A percentile compares a stretch with the other conserved stretches of the same genome.
These are phyloP conservation scores for Polytolypa hystricis DNA, from an alignment of 2,329 filamentous ascomycete genomes.

Conservation along the genomic window DNA sequence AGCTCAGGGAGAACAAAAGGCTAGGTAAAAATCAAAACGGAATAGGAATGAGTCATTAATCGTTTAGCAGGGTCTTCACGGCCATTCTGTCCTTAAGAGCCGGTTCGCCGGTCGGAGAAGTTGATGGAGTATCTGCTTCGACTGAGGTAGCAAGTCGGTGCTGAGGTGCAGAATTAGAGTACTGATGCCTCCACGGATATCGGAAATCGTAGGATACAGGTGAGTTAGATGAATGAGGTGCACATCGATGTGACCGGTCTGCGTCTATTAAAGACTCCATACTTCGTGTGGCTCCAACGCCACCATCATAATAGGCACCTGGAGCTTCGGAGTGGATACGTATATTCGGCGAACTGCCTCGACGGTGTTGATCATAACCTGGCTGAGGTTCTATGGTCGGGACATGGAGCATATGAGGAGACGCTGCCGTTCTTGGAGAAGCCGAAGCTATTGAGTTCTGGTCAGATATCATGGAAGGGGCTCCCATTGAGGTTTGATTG, in stretches of 20 bases:
- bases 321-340: slow-evolving; percentile 9
- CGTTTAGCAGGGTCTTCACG: no score
- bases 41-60: no score
- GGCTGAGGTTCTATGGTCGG: slow-evolving; percentile 37
- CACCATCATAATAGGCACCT: slow-evolving; percentile 3
- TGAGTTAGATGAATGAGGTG: background rate
- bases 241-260: slow-evolving; percentile 1
- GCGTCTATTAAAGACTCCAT: slow-evolving; percentile 4
- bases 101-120: no score
- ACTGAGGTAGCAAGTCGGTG: slow-evolving; percentile 6
- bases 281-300: slow-evolving; percentile 1
- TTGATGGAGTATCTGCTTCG: no score
- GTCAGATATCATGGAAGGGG: slow-evolving; percentile 63
- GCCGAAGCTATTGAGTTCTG: slow-evolving; percentile 51
- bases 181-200: slow-evolving; percentile 5
- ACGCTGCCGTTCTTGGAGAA: slow-evolving; percentile 40
- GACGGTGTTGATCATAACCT: slow-evolving; percentile 23
- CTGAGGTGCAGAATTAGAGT: slow-evolving; percentile 8
- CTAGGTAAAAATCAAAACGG: no score
- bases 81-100: no score
- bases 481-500: slow-evolving; percentile 45
- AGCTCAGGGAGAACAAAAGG: no score
- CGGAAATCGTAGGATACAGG: slow-evolving; percentile 1
- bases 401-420: slow-evolving; percentile 29
- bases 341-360: slow-evolving; percentile 20